Evolutionary conservation across 306 rosid genomes (phyloP), one percentile per base, ranked within the genome.

Genomic region (Hippophae rhamnoides): DNA sequence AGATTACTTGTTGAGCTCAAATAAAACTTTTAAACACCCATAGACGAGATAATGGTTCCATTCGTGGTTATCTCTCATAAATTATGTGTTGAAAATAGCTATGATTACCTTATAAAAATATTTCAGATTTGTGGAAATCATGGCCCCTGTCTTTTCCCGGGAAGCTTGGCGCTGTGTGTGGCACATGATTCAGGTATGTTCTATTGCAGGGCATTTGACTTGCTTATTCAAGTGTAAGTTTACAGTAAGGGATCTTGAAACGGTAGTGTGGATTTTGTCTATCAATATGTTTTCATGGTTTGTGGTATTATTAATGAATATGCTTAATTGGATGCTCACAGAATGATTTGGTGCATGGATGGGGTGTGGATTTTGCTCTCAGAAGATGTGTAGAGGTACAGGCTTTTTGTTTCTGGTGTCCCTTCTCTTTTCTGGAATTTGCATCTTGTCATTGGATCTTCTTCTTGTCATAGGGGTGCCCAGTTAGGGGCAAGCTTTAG

Each of bases 331-430:
- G 58, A 45, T 81, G 41, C 64, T 71, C 73, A 76, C 64, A 93
- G 99, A 93, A 93, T 75, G 99, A 93, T 82, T 75, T 93, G 75
- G 99, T 93, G 71, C 99, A 93, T 76, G 97, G 99, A 73, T 93
- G 99, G 99, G 99, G 99, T 67, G 59, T 93, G 79, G 99, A 93
- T 79, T 93, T 93, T 61, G 97, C 99, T 78, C 97, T 93, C 56
- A 74, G 97, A 80, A 82, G 97, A 88, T 93, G 99, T 60, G 93
- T 84, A 60, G 86, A 86, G 95, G 99, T 93, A 77, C 85, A 50
- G 57, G 23, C 41, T 64, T 71, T 78, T 54, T 51, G 23, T 23
- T 55, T 60, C 41, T 58, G 69, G 49, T 52, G 57, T 50, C 53
- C 60, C 69, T 10, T 64, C 52, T 56, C 40, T 18, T 47, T 11